phyloP scores from a whole-genome alignment of 345 rosid genomes.

The Theobroma cacao region DNA sequence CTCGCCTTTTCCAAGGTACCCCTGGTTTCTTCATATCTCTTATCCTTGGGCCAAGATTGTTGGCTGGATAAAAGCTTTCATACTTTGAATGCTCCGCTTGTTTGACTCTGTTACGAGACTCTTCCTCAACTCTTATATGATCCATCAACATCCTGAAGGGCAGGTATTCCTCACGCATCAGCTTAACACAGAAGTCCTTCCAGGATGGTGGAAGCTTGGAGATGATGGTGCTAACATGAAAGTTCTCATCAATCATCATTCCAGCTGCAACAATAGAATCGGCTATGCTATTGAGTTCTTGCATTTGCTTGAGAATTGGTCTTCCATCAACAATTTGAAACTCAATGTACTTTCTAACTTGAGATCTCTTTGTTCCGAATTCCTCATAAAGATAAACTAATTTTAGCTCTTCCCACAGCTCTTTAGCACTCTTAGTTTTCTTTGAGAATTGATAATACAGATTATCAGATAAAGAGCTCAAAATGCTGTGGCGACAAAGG shows the following conservation, averaged over 20 bases:
- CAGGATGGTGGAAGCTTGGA: slow-evolving; percentile 84
- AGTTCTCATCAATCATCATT: slow-evolving; percentile 59
- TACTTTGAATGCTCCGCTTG: slow-evolving; percentile 28
- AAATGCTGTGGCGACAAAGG: slow-evolving; percentile 57
- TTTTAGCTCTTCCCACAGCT: slow-evolving; percentile 78
- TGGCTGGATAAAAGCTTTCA: slow-evolving; percentile 15
- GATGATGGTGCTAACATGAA: slow-evolving; percentile 66
- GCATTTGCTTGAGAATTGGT: slow-evolving; percentile 54
- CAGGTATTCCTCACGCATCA: slow-evolving; percentile 52
- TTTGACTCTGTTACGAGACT: slow-evolving; percentile 25
- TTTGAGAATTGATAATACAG: slow-evolving; percentile 54
- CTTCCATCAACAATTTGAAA: slow-evolving; percentile 60
- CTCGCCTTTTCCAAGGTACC: slow-evolving; percentile 36
- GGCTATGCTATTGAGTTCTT: slow-evolving; percentile 65
- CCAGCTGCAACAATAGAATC: slow-evolving; percentile 65
- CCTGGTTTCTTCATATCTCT: slow-evolving; percentile 38
- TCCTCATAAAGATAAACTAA: slow-evolving; percentile 64
- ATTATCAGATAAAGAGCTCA: slow-evolving; percentile 64
- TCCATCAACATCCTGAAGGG: slow-evolving; percentile 61
- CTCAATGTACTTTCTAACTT: slow-evolving; percentile 74
- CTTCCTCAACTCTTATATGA: slow-evolving; percentile 53
- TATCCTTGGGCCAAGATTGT: slow-evolving; percentile 36
- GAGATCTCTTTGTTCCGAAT: slow-evolving; percentile 56
- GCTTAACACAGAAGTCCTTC: slow-evolving; percentile 61
- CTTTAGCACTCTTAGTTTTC: slow-evolving; percentile 57